Evolutionary conservation across 345 rosid species (phyloP).

Genomic region (Xanthoceras sorbifolium): DNA sequence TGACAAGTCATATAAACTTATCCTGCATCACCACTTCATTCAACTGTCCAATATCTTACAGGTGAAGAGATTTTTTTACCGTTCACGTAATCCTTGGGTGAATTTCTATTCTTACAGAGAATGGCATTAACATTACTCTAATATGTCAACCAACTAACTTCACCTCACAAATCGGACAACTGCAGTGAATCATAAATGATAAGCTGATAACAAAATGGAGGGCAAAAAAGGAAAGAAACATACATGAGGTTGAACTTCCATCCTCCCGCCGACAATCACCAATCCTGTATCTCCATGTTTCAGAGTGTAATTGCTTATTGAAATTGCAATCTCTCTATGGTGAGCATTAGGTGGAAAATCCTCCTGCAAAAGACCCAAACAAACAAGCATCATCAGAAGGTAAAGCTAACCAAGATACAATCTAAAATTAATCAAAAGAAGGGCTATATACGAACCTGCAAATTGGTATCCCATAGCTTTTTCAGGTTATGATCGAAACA

Average conservation of each 20-base stretch:
- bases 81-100: neutral
- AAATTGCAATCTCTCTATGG: conserved; percentile 81
- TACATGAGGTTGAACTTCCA: conserved; percentile 95
- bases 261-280: conserved; percentile 92
- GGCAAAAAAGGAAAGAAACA: conserved; percentile 19
- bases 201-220: conserved; percentile 5
- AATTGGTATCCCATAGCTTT: conserved; percentile 88
- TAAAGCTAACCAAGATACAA: neutral
- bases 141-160: neutral
- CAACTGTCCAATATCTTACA: neutral
- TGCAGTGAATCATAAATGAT: neutral
- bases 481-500: conserved; percentile 97
- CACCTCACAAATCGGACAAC: neutral
- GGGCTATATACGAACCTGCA: conserved; percentile 59
- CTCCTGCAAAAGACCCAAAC: conserved; percentile 52
- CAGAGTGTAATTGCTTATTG: conserved; percentile 83
- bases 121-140: neutral
- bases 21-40: neutral
- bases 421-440: conserved; percentile 1
- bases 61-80: neutral
- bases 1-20: neutral
- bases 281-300: conserved; percentile 87
- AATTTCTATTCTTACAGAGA: neutral
- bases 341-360: conserved; percentile 93
- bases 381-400: conserved; percentile 4